Percentiles rank a stretch among this genome's conserved stretches.
These are phyloP conservation scores for Conidiobolus incongruus DNA, from an alignment of 371 early-diverging fungal genomes.

Conservation along the genomic window DNA sequence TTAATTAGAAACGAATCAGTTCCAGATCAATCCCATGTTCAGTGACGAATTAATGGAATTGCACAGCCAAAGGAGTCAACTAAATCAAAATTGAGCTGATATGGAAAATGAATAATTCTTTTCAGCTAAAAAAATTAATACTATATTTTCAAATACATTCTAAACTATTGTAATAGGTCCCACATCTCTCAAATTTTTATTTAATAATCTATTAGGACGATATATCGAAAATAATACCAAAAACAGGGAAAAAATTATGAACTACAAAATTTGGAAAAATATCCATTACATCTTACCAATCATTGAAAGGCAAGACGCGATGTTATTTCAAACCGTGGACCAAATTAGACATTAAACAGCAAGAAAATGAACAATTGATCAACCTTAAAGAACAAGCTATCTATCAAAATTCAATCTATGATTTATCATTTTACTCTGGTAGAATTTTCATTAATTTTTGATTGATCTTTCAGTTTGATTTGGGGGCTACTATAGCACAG, in stretches of 20 bases:
- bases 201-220: conserved; percentile 16
- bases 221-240: conserved; percentile 22
- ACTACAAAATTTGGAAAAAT: background rate
- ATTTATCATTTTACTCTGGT: background rate
- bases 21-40: too few relatives aligned
- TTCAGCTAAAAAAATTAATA: conserved; percentile 16
- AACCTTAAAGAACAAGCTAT: background rate
- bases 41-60: background rate
- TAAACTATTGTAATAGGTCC: conserved; percentile 1
- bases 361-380: background rate
- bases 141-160: too few relatives aligned
- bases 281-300: conserved; percentile 13
- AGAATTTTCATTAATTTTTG: background rate
- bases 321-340: conserved; percentile 8
- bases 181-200: conserved; percentile 10
- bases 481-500: conserved; percentile 26
- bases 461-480: conserved; percentile 40
- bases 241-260: conserved; percentile 8
- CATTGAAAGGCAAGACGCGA: conserved; percentile 11
- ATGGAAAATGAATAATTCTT: conserved; percentile 8
- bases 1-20: too few relatives aligned
- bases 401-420: background rate
- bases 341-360: background rate
- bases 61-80: background rate
- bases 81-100: conserved; percentile 8